Evolutionary conservation across 202 grass and related monocot genomes (phyloP).

Genomic region (Panicum virgatum): DNA sequence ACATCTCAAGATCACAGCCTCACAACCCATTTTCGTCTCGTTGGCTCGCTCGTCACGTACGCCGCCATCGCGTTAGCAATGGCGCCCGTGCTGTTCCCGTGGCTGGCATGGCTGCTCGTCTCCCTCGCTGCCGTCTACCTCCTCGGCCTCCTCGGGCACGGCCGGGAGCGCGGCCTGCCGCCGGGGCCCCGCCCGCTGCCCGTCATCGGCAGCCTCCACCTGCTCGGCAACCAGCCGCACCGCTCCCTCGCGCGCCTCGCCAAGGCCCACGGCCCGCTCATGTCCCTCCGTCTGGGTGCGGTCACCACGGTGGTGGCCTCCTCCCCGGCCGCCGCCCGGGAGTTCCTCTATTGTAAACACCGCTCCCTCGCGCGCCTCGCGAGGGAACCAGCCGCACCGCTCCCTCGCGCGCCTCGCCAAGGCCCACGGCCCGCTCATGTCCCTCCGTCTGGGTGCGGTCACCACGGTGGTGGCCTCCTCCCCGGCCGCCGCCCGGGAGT

Average conservation of each 20-base stretch:
- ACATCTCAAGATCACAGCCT: too few species aligned
- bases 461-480: slow-evolving; percentile 64
- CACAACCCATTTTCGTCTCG: too few species aligned
- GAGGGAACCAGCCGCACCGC: slow-evolving; percentile 55
- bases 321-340: slow-evolving; percentile 48
- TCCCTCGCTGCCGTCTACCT: slow-evolving; percentile 20
- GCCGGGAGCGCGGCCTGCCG: slow-evolving; percentile 27
- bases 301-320: slow-evolving; percentile 60
- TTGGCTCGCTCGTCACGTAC: background rate
- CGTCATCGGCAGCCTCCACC: slow-evolving; percentile 64
- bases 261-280: slow-evolving; percentile 47
- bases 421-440: slow-evolving; percentile 51
- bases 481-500: slow-evolving; percentile 39
- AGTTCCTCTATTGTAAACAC: too few species aligned
- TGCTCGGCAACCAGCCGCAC: slow-evolving; percentile 55
- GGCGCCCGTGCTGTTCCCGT: background rate
- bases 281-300: slow-evolving; percentile 57
- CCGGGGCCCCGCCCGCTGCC: slow-evolving; percentile 57
- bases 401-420: slow-evolving; percentile 47
- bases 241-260: slow-evolving; percentile 49
- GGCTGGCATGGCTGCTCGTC: slow-evolving; percentile 24
- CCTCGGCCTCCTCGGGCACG: background rate
- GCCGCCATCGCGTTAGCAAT: too few species aligned
- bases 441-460: slow-evolving; percentile 58
- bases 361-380: too few species aligned